Base-by-base conservation (phyloP, 2,329 filamentous ascomycete genomes). In the Curvularia eragrostidis region DNA sequence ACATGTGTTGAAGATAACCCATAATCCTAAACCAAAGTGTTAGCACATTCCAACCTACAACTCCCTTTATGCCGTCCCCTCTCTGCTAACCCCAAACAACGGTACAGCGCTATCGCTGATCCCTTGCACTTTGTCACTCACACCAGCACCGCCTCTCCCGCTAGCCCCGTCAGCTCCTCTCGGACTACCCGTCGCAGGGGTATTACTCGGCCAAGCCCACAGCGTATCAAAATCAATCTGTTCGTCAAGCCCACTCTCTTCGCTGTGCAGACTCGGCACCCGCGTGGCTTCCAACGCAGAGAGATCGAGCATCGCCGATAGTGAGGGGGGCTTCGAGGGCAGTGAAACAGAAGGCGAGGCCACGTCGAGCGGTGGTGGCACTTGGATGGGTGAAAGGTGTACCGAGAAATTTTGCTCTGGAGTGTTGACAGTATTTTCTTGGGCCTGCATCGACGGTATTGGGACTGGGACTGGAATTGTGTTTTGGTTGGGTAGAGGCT, bases 181-280 rank as follows among this genome's bases (percentile, higher is more conserved):
- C 21, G 74, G 75, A 48, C 67, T 73, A 12, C 69, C 74, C 49
- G 70, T 62, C 4, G 68, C 73, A 26, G 72, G 72, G 34, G 73
- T 73, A 30, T 72, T 72, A 48, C 65, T 74, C 23, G 76, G 76
- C 77, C 77, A 78, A 5, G 70, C 71, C 77, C 76, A 79, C 24
- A 79, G 52, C 12, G 75, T 70, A 59, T 79, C 77, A 39, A 79
- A 79, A 21, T 79, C 77, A 51, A 79, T 77, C 19, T 76, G 70
- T 48, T 79, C 76, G 36, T 78, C 77, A 2, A 65, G 67, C 36
- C 70, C 68, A 24, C 69, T 73, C 15, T 75, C 72, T 26, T 77
- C 75, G 1, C 62, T 68, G 23, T 73, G 67, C 46, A 76, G 51
- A 28, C 67, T 73, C 1, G 74, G 75, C 7, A 74, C 70, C 0